A percentile compares a stretch with the other conserved stretches of the same genome.
These are phyloP conservation scores for Colletotrichum sp. DNA, from an alignment of 2,329 filamentous ascomycete genomes.

Conservation along the genomic window DNA sequence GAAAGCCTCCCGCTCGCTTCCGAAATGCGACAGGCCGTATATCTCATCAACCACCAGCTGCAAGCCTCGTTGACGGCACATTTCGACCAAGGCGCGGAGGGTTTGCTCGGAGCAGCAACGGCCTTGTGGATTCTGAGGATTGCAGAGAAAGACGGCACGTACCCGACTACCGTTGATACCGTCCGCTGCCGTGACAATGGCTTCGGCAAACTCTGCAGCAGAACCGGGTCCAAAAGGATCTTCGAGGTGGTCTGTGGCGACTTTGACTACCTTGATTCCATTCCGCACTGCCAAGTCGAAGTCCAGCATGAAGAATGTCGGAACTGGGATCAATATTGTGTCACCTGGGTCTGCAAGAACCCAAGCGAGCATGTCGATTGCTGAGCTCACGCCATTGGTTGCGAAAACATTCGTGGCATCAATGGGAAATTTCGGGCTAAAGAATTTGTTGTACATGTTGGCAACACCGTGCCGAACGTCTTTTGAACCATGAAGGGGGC, in stretches of 20 bases:
- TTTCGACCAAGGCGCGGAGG: not conserved
- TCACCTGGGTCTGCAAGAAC: not conserved
- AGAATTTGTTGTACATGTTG: not conserved
- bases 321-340: not conserved
- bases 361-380: not conserved
- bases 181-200: not conserved
- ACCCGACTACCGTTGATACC: fast-evolving
- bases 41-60: not conserved
- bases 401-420: not conserved
- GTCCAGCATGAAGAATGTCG: not conserved
- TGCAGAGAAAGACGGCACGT: not conserved
- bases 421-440: not conserved
- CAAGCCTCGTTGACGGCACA: not conserved
- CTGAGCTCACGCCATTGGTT: not conserved
- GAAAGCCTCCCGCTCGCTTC: not conserved
- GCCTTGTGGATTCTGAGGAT: not conserved
- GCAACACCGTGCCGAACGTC: not conserved
- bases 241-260: not conserved
- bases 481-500: not conserved
- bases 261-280: not conserved
- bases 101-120: not conserved
- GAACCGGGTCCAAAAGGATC: not conserved
- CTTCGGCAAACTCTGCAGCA: fast-evolving
- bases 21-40: not conserved
- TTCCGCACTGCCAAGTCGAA: not conserved